A percentile compares a stretch with the other conserved stretches of the same genome.
These are phyloP conservation scores for Cyclostephanos invisitatus DNA, from an alignment of 108 stramenopile genomes.

Conservation along the genomic window DNA sequence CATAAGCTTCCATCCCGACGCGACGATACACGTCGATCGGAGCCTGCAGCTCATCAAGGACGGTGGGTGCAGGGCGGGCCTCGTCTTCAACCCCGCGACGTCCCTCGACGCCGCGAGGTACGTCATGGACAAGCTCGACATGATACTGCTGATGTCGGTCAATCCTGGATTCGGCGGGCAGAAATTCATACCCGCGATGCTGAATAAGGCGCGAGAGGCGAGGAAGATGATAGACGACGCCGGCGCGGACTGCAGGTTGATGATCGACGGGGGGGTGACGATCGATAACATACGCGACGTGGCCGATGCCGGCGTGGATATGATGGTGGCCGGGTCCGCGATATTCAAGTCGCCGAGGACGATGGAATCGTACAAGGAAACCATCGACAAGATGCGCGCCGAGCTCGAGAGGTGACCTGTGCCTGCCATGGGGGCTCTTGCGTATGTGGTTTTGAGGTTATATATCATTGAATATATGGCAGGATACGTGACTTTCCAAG, in stretches of 20 bases:
- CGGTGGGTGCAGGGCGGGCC: slow-evolving; percentile 96
- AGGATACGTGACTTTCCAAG: too few relatives aligned
- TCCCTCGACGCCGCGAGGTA: slow-evolving; percentile 86
- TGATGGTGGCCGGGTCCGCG: slow-evolving; percentile 98
- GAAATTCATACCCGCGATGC: slow-evolving; percentile 90
- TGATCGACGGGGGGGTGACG: slow-evolving; percentile 95
- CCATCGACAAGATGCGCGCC: slow-evolving; percentile 94
- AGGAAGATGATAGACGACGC: slow-evolving; percentile 95
- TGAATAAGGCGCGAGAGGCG: slow-evolving; percentile 94
- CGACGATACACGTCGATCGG: slow-evolving; percentile 94
- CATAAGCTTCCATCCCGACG: slow-evolving; percentile 99
- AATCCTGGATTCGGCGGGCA: slow-evolving; percentile 99
- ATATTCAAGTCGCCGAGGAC: slow-evolving; percentile 97
- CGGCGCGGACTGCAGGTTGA: slow-evolving; percentile 95
- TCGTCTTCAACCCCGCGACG: slow-evolving; percentile 98
- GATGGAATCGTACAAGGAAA: slow-evolving; percentile 92
- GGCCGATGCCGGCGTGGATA: slow-evolving; percentile 97
- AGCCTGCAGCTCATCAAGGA: slow-evolving; percentile 93
- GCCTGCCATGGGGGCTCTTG: not conserved
- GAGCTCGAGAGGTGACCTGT: slow-evolving; percentile 66
- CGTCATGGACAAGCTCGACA: slow-evolving; percentile 98
- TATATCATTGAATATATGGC: too few relatives aligned
- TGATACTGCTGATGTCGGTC: slow-evolving; percentile 97
- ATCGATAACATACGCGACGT: slow-evolving; percentile 95
- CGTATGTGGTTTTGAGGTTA: not conserved